Base-by-base conservation (phyloP, 2,329 filamentous ascomycete species). In the Hypomyces rosellus region DNA sequence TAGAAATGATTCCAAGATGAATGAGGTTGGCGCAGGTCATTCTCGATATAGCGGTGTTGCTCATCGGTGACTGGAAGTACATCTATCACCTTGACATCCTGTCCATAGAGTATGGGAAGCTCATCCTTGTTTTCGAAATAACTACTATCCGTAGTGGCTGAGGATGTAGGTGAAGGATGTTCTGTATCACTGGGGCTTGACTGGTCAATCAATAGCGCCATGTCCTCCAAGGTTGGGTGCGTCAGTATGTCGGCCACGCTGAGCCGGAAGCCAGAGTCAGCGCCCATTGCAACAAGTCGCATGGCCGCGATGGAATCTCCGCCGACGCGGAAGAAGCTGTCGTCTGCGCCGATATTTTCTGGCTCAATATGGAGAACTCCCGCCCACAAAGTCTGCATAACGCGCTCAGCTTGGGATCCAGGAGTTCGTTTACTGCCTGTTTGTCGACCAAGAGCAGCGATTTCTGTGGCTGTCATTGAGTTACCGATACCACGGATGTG, bases 261-360 rank as follows among this genome's bases (percentile, higher is more conserved):
- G 15, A 54, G 22, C 15, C 14, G 8, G 30, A 52, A 43, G 14
- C 50, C 25, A 30, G 25, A 30, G 6, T 30, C 6, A 30, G 25
- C 25, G 9, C 25, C 25, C 25, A 30, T 4, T 14, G 30, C 41
- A 6, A 50, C 74, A 4, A 78, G 55, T 50, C 69, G 72, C 69
- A 77, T 79, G 1, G 74, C 74, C 1, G 66, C 54, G 2, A 77
- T 66, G 1, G 74, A 76, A 56, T 76, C 72, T 22, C 74, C 74
- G 8, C 74, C 74, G 0, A 74, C 63, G 1, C 64, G 64, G 64
- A 77, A 75, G 58, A 77, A 77, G 59, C 70, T 73, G 54, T 75
- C 69, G 4, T 72, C 66, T 3, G 65, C 51, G 5, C 66, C 65
- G 18, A 75, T 69, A 8, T 59, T 52, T 4, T 66, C 58, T 16